These are phyloP conservation scores for Luzula sylvatica DNA, from an alignment of 176 grass and related monocot species.

Conservation along the genomic window DNA sequence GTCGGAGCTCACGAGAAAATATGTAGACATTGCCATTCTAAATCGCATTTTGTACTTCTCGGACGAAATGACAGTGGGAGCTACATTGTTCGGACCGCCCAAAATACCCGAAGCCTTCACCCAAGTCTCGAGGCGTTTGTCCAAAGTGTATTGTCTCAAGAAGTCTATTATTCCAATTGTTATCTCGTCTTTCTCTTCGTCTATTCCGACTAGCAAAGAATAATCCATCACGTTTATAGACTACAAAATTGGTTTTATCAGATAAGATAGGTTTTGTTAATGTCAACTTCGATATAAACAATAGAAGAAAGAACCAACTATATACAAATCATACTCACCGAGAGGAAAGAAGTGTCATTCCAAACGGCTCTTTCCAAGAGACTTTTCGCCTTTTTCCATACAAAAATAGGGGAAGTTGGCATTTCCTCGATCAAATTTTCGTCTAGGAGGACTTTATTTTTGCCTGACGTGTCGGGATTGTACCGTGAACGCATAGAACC, in stretches of 20 bases:
- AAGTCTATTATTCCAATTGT: slow-evolving; percentile 96
- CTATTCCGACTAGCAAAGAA: slow-evolving; percentile 82
- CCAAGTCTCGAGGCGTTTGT: slow-evolving; percentile 97
- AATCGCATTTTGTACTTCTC: slow-evolving; percentile 95
- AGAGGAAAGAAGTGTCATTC: slow-evolving; percentile 94
- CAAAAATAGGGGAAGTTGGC: slow-evolving; percentile 98
- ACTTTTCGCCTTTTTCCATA: slow-evolving; percentile 80
- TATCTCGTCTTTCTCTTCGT: slow-evolving; percentile 75
- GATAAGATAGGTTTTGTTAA: neutral
- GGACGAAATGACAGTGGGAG: slow-evolving; percentile 88
- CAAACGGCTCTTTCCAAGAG: slow-evolving; percentile 93
- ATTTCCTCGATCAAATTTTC: slow-evolving; percentile 91
- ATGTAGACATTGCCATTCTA: slow-evolving; percentile 88
- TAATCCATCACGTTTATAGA: slow-evolving; percentile 98
- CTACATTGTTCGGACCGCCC: slow-evolving; percentile 83
- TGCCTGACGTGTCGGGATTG: slow-evolving; percentile 82
- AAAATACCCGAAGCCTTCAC: slow-evolving; percentile 96
- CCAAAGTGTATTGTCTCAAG: slow-evolving; percentile 98
- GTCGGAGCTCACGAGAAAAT: slow-evolving; percentile 91
- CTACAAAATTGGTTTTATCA: slow-evolving; percentile 41
- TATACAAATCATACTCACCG: slow-evolving; percentile 45
- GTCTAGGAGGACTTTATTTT: slow-evolving; percentile 93
- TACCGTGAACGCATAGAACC: slow-evolving; percentile 92
- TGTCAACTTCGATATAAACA: neutral
- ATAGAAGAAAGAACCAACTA: neutral